These are phyloP conservation scores for Ormosia emarginata DNA, from an alignment of 306 rosid species.

Conservation along the genomic window DNA sequence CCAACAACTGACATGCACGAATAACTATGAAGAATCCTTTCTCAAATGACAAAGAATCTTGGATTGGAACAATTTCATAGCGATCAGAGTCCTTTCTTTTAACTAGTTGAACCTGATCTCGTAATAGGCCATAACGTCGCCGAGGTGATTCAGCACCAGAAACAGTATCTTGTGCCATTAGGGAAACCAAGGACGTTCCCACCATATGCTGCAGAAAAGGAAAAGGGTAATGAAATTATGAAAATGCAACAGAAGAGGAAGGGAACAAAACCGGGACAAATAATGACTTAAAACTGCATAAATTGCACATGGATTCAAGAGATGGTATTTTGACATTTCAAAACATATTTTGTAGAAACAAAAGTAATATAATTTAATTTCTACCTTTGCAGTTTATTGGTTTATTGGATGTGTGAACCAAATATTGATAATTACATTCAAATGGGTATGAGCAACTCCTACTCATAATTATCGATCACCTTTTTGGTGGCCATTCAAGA, in stretches of 20 bases:
- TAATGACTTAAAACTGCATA: not conserved
- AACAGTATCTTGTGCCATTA: conserved; percentile 67
- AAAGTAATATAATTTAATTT: not conserved
- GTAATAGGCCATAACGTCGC: conserved; percentile 65
- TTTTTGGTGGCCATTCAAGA: not conserved
- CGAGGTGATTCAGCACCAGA: conserved; percentile 69
- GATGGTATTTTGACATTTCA: conserved; percentile 6
- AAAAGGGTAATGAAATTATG: conserved; percentile 21
- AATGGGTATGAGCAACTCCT: not conserved
- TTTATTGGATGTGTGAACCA: not conserved
- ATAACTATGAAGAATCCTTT: conserved; percentile 95
- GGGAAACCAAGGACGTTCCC: conserved; percentile 20
- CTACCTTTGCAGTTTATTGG: not conserved
- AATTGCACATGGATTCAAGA: conserved; percentile 1
- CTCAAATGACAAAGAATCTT: conserved; percentile 80
- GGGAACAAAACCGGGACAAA: not conserved
- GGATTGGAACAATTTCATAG: conserved; percentile 76
- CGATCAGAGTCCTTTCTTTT: conserved; percentile 78
- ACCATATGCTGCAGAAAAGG: conserved; percentile 21
- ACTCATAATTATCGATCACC: conserved; percentile 1
- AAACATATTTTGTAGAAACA: not conserved
- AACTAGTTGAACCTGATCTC: conserved; percentile 83
- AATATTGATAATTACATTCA: not conserved
- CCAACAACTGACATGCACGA: conserved; percentile 90
- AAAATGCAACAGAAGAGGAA: conserved; percentile 1